Evolutionary conservation across 139 green algal genomes (phyloP).

Genomic region (Chlamydomonas incerta): DNA sequence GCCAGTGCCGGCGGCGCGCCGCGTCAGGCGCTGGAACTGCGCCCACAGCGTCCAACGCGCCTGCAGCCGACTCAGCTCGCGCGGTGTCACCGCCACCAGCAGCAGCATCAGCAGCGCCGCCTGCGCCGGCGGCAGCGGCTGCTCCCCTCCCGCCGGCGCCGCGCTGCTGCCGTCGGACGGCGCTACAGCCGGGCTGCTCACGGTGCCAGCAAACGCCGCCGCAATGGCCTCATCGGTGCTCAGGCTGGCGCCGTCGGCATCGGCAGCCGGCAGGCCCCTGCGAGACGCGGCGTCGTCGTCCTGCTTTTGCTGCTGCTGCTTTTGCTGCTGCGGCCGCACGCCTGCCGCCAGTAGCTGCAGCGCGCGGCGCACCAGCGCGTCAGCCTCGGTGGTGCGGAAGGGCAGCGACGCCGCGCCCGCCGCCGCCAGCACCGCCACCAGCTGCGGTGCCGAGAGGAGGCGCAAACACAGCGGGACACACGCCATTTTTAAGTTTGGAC

Average conservation of each 20-base stretch:
- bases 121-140: slow-evolving; percentile 6
- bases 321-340: neutral
- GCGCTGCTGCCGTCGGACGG: neutral
- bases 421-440: slow-evolving; percentile 28
- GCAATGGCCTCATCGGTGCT: no score
- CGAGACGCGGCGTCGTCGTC: no score
- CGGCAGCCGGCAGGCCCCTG: no score
- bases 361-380: neutral
- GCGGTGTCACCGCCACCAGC: neutral
- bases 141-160: neutral
- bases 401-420: neutral
- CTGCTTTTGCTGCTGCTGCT: neutral
- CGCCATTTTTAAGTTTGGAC: no score
- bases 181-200: no score
- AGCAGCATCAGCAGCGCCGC: slow-evolving; percentile 30
- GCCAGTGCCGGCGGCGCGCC: neutral
- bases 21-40: neutral
- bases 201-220: no score
- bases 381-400: neutral
- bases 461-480: no score
- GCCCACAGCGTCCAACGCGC: neutral
- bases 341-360: neutral
- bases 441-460: no score
- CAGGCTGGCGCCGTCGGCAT: no score
- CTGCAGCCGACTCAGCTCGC: neutral